phyloP scores from a whole-genome alignment of 371 early-diverging fungal species.

The Syncephalastrum racemosum region DNA sequence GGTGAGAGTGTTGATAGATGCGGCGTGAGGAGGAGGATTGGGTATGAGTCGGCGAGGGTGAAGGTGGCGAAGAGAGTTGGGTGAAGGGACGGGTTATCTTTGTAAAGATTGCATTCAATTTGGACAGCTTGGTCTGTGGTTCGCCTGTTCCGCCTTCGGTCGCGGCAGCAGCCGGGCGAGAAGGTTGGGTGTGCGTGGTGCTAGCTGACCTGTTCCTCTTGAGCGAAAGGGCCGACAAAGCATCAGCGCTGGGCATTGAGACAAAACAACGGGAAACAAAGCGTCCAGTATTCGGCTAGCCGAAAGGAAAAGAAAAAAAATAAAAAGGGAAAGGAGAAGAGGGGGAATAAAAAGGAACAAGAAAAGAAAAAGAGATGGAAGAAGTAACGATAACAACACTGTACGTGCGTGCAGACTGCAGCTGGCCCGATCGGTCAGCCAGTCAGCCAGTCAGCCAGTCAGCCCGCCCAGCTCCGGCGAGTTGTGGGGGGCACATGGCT shows the following conservation, averaged over 20 bases:
- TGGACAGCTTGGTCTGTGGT: not conserved
- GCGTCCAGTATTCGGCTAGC: constrained; percentile 49
- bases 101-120: no score
- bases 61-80: no score
- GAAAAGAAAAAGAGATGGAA: constrained; percentile 7
- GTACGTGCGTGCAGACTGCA: no score
- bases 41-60: no score
- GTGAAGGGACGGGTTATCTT: no score
- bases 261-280: constrained; percentile 1
- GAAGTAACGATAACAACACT: constrained; percentile 7
- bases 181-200: not conserved
- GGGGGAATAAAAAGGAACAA: constrained; percentile 6
- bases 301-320: constrained; percentile 18
- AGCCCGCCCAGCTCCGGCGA: no score
- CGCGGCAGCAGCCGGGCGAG: not conserved
- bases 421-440: no score
- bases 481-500: no score
- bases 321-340: not conserved
- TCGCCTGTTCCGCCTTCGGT: constrained; percentile 6
- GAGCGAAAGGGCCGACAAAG: constrained; percentile 37
- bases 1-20: no score
- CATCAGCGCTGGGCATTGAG: constrained; percentile 26
- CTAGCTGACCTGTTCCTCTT: constrained; percentile 45
- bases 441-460: no score
- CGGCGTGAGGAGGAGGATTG: no score